Evolutionary conservation across 2,329 filamentous ascomycete genomes (phyloP), one percentile per base, ranked within the genome.

Genomic region (Cadophora sp.): DNA sequence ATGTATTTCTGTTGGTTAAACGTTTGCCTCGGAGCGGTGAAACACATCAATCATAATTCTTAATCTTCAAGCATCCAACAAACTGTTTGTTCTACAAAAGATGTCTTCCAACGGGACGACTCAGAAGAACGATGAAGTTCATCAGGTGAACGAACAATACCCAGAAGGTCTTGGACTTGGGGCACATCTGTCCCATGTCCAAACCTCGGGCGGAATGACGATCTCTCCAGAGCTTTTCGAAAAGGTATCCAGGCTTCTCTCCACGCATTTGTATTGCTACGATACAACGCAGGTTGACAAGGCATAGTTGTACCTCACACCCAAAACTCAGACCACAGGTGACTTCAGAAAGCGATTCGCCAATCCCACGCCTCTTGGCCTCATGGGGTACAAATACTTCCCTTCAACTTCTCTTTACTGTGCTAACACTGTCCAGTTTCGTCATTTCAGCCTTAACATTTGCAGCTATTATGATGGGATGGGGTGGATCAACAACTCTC

Each of bases 381-480:
- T 73, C 27, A 72, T 74, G 68, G 73, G 71, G 73, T 73, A 69
- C 58, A 66, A 27, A 3, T 7, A 4, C 27, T 5, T 3, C 5
- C 12, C 6, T 31, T 6, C 16, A 14, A 29, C 7, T 7, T 8
- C 24, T 12, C 14, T 24, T 1, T 11, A 24, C n/a, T 2, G 14
- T 40, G 24, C 27, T 50, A 43, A 60, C n/a, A 27, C 9, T 19
- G 9, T 24, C 14, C 24, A 67, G 66, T 75, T 83, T 79, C 76
- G 83, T 80, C 77, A 81, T 77, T 71, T 76, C 55, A 5, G 65
- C 71, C 5, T 22, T 71, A 14, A 74, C 73, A 19, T 74, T 69
- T 61, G 56, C 71, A 26, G 40, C 56, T 8, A 60, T 74, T 2
- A 53, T 71, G 29, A 72, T 74, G 73, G 73, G 72, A 7, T 74